These are phyloP conservation scores for Parastagonospora avenae DNA, from an alignment of 2,329 filamentous ascomycete species.

Conservation along the genomic window DNA sequence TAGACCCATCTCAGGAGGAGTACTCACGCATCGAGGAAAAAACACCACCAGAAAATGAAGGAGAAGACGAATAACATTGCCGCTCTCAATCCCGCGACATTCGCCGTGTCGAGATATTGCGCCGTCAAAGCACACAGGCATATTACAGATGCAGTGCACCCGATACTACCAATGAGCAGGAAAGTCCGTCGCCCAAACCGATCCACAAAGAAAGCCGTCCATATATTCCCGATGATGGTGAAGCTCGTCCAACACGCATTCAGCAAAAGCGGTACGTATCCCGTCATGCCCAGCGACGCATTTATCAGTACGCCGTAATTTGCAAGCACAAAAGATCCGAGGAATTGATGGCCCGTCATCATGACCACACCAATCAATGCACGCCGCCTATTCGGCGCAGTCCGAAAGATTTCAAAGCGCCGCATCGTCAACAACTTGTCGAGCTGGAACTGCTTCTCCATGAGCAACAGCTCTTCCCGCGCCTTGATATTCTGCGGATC, in stretches of 20 bases:
- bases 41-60: constrained; percentile 31
- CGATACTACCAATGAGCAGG: constrained; percentile 21
- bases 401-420: constrained; percentile 51
- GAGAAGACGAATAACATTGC: constrained; percentile 31
- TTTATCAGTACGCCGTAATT: constrained; percentile 31
- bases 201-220: constrained; percentile 30
- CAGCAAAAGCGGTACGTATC: constrained; percentile 24
- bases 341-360: constrained; percentile 50
- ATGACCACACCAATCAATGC: constrained; percentile 49
- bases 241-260: constrained; percentile 26
- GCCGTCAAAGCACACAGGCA: constrained; percentile 23
- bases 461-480: constrained; percentile 51
- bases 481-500: constrained; percentile 47
- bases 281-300: constrained; percentile 21
- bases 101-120: constrained; percentile 18
- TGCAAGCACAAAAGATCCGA: constrained; percentile 27
- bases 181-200: constrained; percentile 21
- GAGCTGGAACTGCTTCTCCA: constrained; percentile 46
- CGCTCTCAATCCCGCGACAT: constrained; percentile 22
- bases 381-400: constrained; percentile 47
- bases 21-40: constrained; percentile 26
- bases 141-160: constrained; percentile 12
- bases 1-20: neutral
- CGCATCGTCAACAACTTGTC: constrained; percentile 23
- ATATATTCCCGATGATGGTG: constrained; percentile 27